Evolutionary conservation across 1,284 basidiomycete species (phyloP), one percentile per base, ranked within the genome.

Genomic region (Melampsora medusae): DNA sequence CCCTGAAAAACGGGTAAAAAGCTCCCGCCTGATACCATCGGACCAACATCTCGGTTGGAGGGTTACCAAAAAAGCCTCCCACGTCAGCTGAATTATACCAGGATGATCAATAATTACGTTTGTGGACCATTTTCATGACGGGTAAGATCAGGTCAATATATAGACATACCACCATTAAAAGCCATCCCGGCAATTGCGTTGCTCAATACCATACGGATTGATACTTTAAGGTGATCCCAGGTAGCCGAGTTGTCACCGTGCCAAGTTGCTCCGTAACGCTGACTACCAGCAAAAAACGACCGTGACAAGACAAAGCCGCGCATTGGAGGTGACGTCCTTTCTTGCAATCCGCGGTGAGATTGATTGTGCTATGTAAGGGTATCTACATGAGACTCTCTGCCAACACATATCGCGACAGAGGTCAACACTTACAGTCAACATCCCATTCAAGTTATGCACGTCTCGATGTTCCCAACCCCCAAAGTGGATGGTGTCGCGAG

Each of bases 31-130:
- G 93, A 82, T 99, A 98, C 96, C 96, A 99, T 50, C 97, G 88
- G 9, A 96, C 90, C 38, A 99, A 89, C 89, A 98, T 93, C 82
- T 99, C 96, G 0, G 90, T 87, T 53, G 90, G 88, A 0, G 97
- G 96, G 83, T 99, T 97, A 66, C 96, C 96, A 82, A 99, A 99
- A 89, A 98, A 99, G 19, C 96, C 96, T 53, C 96, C 95, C 66
- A 98, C 92, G 81, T 99, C 96, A 77, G 96, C 92, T 95, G 80
- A 4, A 62, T 53, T 95, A 93, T 97, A 97, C 99, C 0, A 92
- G 93, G 42, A 96, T 93, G 59, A 97, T 86, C 35, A 38, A 10
- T 38, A 38, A 38, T 35, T 14, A 6, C 17, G 2, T 56, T 19
- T 69, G n/a, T 19, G 64, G 12, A 10, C 7, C 35, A 38, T 10